Base-by-base conservation (phyloP, 768 basidiomycete species). In the Trametes elegans region DNA sequence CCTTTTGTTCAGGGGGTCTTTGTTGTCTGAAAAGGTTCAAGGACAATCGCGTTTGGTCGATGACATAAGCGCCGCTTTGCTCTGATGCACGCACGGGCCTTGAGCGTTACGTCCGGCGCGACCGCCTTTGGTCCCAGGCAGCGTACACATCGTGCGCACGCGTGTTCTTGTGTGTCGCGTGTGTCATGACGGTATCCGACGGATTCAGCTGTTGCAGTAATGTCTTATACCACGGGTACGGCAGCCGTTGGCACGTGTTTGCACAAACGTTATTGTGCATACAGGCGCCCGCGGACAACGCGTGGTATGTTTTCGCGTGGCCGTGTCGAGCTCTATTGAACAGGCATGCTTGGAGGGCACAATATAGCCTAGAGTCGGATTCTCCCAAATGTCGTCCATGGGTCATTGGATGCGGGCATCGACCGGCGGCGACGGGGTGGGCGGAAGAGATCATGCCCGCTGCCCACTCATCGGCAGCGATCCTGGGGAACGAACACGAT, bases 1-100 rank as follows among this genome's bases (percentile, higher is more conserved):
- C 62, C 62, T 63, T 63, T 63, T 63, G 62, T 63, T 49, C 41
- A 38, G 27, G 19, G 38, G 35, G 42, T 51, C 53, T 55, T 63
- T 63, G 62, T 63, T 43, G 48, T 63, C 62, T 43, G n/a, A 42
- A 56, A 51, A 18, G 46, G 58, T 44, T 51, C 40, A 60, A 60
- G 41, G 57, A 49, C 57, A 54, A 53, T 40, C 47, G 60, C 31
- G 16, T 48, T 53, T 44, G 42, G 21, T 29, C 28, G 50, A 39
- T 59, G 52, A 59, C 58, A n/a, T 49, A 54, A 59, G 41, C 48
- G 43, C 41, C 51, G 51, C 42, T 18, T 44, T 34, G 34, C 24
- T 27, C 32, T 36, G 51, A 53, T 53, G 42, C 51, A 53, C 23
- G 51, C 41, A 27, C 34, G 42, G 34, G 27, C 42, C 32, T 44